Evolutionary conservation across 352 stramenopile species (phyloP).

Genomic region (Saprolegnia parasitica): DNA sequence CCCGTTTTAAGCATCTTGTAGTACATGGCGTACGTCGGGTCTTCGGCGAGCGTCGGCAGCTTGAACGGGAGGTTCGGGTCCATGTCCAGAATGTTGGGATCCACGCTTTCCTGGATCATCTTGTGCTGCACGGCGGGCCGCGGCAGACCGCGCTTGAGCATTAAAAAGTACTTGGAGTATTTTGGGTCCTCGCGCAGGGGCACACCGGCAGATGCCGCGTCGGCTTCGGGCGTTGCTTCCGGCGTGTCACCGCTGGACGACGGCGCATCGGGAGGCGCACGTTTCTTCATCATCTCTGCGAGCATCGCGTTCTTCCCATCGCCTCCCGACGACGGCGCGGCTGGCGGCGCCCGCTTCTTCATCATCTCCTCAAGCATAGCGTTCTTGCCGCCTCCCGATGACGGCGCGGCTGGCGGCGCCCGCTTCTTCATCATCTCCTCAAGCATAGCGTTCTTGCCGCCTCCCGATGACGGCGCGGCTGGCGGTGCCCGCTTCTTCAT

Average conservation of each 20-base stretch:
- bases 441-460: not conserved
- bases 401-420: not conserved
- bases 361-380: conserved; percentile 1
- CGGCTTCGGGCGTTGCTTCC: conserved; percentile 1
- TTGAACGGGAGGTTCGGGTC: conserved; percentile 35
- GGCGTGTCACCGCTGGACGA: conserved; percentile 4
- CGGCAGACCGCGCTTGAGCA: conserved; percentile 70
- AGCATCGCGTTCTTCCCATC: conserved; percentile 18
- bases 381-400: not conserved
- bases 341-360: not conserved
- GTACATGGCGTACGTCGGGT: conserved; percentile 25
- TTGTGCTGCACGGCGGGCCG: conserved; percentile 80
- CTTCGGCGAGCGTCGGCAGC: conserved; percentile 8
- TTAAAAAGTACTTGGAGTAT: conserved; percentile 81
- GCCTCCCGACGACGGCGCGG: not conserved
- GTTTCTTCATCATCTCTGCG: conserved; percentile 27
- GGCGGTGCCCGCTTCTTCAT: not conserved
- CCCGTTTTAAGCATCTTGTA: conserved; percentile 31
- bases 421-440: not conserved
- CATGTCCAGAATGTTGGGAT: conserved; percentile 59
- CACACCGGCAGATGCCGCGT: not conserved
- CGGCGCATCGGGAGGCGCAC: not conserved
- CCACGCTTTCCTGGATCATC: conserved; percentile 68
- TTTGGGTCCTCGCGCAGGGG: conserved; percentile 35
- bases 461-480: not conserved